phyloP scores from a whole-genome alignment of 108 stramenopile species.

The Fragilaria radians region DNA sequence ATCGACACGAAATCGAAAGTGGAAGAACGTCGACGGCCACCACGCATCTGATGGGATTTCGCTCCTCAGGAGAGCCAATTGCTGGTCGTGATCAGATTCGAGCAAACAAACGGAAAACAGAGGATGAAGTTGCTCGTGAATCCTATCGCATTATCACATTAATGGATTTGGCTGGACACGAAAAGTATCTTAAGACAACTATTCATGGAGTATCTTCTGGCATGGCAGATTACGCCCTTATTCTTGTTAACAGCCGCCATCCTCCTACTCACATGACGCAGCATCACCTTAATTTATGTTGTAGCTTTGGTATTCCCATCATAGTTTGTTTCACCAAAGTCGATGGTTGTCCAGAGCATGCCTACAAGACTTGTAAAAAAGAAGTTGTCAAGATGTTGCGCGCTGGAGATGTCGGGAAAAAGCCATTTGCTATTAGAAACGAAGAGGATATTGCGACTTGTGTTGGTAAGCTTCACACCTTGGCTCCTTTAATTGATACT shows the following conservation, averaged over 20 bases:
- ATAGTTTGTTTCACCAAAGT: slow-evolving; percentile 95
- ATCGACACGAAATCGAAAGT: slow-evolving; percentile 97
- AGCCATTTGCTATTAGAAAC: slow-evolving; percentile 70
- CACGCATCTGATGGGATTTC: slow-evolving; percentile 91
- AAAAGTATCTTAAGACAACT: slow-evolving; percentile 98
- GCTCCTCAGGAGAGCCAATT: slow-evolving; percentile 72
- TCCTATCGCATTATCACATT: slow-evolving; percentile 84
- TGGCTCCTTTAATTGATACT: slow-evolving; percentile 94
- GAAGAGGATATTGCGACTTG: slow-evolving; percentile 84
- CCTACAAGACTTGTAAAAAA: slow-evolving; percentile 83
- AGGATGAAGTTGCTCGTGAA: slow-evolving; percentile 76
- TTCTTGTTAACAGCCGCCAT: slow-evolving; percentile 94
- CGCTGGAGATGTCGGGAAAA: slow-evolving; percentile 59
- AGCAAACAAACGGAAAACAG: slow-evolving; percentile 64
- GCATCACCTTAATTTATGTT: slow-evolving; percentile 96
- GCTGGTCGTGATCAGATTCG: slow-evolving; percentile 53
- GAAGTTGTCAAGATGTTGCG: slow-evolving; percentile 70
- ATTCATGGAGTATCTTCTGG: slow-evolving; percentile 95
- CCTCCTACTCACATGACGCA: slow-evolving; percentile 98
- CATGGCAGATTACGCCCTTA: slow-evolving; percentile 92
- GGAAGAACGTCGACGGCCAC: slow-evolving; percentile 95
- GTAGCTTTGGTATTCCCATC: slow-evolving; percentile 91
- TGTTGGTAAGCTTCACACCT: slow-evolving; percentile 79
- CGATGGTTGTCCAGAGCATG: slow-evolving; percentile 94
- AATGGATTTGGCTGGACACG: slow-evolving; percentile 98